These are phyloP conservation scores for Magnolia sinica DNA, from an alignment of 164 flowering plant genomes.

Conservation along the genomic window DNA sequence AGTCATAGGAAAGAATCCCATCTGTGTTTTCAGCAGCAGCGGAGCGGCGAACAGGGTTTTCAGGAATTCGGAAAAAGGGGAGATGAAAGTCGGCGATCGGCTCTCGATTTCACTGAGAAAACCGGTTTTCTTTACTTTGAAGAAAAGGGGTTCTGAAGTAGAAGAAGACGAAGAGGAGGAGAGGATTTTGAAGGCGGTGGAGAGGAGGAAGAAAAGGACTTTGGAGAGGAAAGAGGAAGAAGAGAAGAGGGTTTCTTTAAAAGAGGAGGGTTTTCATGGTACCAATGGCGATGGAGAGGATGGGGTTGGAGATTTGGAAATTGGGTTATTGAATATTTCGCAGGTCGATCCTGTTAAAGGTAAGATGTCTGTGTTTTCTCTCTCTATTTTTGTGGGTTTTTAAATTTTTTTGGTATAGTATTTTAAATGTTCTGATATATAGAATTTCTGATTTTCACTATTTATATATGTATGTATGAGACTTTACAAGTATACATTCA, in stretches of 20 bases:
- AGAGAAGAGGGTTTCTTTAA: background rate
- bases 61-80: slow-evolving; percentile 49
- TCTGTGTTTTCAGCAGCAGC: slow-evolving; percentile 47
- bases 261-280: background rate
- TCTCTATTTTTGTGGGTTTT: background rate
- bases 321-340: slow-evolving; percentile 39
- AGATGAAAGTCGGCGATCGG: slow-evolving; percentile 47
- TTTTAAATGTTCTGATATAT: background rate
- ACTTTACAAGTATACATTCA: too few species aligned
- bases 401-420: background rate
- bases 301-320: slow-evolving; percentile 15
- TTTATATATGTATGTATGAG: too few species aligned
- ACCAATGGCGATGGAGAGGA: slow-evolving; percentile 6
- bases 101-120: slow-evolving; percentile 52
- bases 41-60: slow-evolving; percentile 35
- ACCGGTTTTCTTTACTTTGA: slow-evolving; percentile 55
- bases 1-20: slow-evolving; percentile 71
- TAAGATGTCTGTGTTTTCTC: slow-evolving; percentile 18
- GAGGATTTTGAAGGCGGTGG: slow-evolving; percentile 19
- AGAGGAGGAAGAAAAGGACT: slow-evolving; percentile 15
- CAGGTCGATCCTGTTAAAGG: slow-evolving; percentile 74
- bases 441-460: background rate
- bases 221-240: slow-evolving; percentile 4
- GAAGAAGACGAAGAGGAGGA: slow-evolving; percentile 9
- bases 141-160: slow-evolving; percentile 17